Evolutionary conservation across 139 green algal species (phyloP).

Genomic region (Chlamydomonas sp.): DNA sequence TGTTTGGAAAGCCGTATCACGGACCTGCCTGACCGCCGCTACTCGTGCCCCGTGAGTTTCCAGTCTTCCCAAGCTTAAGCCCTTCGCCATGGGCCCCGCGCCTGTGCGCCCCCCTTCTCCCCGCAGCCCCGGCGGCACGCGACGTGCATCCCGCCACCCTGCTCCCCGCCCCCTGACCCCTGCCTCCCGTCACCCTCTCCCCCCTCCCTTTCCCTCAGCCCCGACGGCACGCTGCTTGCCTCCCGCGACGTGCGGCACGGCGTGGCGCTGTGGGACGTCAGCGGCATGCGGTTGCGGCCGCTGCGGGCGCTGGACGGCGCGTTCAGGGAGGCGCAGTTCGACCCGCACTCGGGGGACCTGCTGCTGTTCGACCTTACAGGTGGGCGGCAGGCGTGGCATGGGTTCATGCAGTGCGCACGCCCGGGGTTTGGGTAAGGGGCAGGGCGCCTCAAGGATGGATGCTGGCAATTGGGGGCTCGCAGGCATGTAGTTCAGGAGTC

Average conservation of each 20-base stretch:
- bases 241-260: neutral
- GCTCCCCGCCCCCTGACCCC: neutral
- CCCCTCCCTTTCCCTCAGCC: neutral
- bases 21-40: no score
- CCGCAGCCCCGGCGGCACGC: no score
- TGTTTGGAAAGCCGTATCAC: no score
- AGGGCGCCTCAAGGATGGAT: no score
- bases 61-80: no score
- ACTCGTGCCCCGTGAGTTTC: no score
- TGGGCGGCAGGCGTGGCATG: neutral
- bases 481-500: no score
- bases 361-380: conserved; percentile 28
- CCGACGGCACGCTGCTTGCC: conserved; percentile 28
- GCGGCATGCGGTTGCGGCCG: conserved; percentile 4
- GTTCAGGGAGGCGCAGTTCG: conserved; percentile 22
- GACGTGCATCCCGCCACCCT: no score
- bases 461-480: no score
- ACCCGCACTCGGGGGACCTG: conserved; percentile 6
- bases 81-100: no score
- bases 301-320: conserved; percentile 16
- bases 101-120: no score
- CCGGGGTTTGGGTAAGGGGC: neutral
- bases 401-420: neutral
- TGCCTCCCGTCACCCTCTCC: neutral
- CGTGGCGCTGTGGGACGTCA: conserved; percentile 22